A percentile compares a stretch with the other conserved stretches of the same genome.
phyloP scores from a whole-genome alignment of 2,329 filamentous ascomycete genomes.

The Monosporascus sp. region DNA sequence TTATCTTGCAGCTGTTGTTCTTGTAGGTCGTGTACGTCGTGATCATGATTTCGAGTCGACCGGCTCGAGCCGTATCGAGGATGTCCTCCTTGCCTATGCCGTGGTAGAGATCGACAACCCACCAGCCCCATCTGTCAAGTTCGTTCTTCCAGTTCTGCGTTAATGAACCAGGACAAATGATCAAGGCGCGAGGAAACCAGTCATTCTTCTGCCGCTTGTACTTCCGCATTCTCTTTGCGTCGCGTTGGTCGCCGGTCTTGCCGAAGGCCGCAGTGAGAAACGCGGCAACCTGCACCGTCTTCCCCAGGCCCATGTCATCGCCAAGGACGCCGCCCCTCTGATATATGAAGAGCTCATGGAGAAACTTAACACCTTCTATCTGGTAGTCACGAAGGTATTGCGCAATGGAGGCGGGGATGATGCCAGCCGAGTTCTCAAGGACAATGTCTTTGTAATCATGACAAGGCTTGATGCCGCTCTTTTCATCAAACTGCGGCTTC shows the following conservation, averaged over 20 bases:
- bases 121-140: conserved; percentile 88
- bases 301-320: conserved; percentile 96
- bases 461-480: conserved; percentile 55
- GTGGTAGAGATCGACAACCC: conserved; percentile 80
- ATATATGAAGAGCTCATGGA: conserved; percentile 85
- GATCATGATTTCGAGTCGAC: conserved; percentile 82
- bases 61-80: conserved; percentile 65
- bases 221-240: conserved; percentile 82
- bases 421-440: conserved; percentile 67
- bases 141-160: conserved; percentile 91
- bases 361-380: conserved; percentile 74
- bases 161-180: conserved; percentile 83
- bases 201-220: conserved; percentile 56
- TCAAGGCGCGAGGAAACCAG: conserved; percentile 81
- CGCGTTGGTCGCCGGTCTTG: conserved; percentile 84
- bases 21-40: conserved; percentile 92
- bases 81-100: conserved; percentile 64
- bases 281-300: conserved; percentile 92
- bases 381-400: conserved; percentile 93
- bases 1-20: conserved; percentile 67
- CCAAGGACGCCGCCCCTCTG: conserved; percentile 87
- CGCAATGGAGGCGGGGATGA: conserved; percentile 83
- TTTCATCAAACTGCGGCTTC: conserved; percentile 60
- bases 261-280: conserved; percentile 90
- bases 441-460: conserved; percentile 69